phyloP scores from a whole-genome alignment of 169 alveolate genomes.

The Eimeria necatrix region DNA sequence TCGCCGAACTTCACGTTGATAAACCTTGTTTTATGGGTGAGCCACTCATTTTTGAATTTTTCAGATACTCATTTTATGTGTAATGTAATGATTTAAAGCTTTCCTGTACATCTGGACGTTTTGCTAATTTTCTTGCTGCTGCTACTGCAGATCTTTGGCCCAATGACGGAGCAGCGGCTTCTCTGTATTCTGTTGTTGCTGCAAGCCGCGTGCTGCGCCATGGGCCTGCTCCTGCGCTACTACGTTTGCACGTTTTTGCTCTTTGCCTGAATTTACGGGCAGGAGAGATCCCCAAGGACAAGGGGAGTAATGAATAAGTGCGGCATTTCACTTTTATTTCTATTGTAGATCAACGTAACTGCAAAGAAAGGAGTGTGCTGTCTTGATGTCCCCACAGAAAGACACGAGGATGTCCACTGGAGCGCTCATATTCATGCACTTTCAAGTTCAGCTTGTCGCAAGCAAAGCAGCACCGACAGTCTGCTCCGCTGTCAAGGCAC shows the following conservation, averaged over 20 bases:
- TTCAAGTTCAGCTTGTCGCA: too few relatives aligned
- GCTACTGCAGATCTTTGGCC: conserved; percentile 92
- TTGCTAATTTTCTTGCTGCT: neutral
- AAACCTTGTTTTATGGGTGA: neutral
- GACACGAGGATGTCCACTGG: too few relatives aligned
- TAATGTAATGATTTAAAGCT: neutral
- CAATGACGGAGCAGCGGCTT: conserved; percentile 91
- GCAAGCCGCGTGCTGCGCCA: conserved; percentile 88
- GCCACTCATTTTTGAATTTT: neutral
- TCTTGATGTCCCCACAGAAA: too few relatives aligned
- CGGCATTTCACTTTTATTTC: too few relatives aligned
- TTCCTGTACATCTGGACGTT: neutral
- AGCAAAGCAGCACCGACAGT: too few relatives aligned
- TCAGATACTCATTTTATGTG: neutral
- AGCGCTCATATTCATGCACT: too few relatives aligned
- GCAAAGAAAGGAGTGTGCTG: too few relatives aligned
- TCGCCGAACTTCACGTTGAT: neutral
- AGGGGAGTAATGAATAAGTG: too few relatives aligned
- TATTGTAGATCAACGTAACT: too few relatives aligned
- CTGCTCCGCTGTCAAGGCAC: too few relatives aligned
- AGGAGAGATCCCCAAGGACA: too few relatives aligned
- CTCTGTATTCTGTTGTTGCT: conserved; percentile 86
- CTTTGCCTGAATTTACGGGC: too few relatives aligned
- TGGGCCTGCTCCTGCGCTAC: conserved; percentile 92
- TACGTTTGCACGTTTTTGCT: neutral